Percentiles rank a stretch among this genome's conserved stretches.
Conservation (phyloP, 441 rosid genomes). For the Euphorbia schlechtendalii region DNA sequence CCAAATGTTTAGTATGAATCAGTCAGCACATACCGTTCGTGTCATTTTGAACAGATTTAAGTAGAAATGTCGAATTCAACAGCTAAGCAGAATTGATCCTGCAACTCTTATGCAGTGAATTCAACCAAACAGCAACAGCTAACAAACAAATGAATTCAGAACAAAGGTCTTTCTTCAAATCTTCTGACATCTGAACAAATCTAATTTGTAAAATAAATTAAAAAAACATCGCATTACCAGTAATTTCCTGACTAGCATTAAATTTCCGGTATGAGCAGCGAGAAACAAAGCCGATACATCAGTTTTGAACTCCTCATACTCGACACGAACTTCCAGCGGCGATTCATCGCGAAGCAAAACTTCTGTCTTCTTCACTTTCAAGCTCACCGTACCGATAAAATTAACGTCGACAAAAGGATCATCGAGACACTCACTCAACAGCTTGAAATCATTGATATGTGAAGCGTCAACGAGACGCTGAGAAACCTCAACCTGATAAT, state of each 20-base stretch:
- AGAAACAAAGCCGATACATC: no score
- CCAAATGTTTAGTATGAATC: no score
- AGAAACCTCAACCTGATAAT: slow-evolving; percentile 65
- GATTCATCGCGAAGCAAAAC: slow-evolving; percentile 56
- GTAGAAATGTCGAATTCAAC: no score
- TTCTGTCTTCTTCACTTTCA: slow-evolving; percentile 60
- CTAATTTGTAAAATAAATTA: no score
- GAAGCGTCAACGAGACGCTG: slow-evolving; percentile 74
- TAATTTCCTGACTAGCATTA: no score
- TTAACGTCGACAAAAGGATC: slow-evolving; percentile 82
- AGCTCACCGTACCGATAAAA: slow-evolving; percentile 68
- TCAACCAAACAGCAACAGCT: background rate
- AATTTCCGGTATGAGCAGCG: no score
- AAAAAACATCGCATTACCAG: no score
- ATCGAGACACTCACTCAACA: slow-evolving; percentile 44
- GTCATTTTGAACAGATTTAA: no score
- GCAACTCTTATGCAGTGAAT: background rate
- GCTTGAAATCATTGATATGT: slow-evolving; percentile 43
- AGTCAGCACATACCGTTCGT: no score
- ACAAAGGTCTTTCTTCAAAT: no score
- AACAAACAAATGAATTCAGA: background rate
- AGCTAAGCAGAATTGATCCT: no score
- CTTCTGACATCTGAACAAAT: no score
- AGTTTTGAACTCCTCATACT: slow-evolving; percentile 80
- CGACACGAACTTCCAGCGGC: slow-evolving; percentile 55